Conservation (phyloP, 2,329 filamentous ascomycete species). For the Fusarium caatingaense region DNA sequence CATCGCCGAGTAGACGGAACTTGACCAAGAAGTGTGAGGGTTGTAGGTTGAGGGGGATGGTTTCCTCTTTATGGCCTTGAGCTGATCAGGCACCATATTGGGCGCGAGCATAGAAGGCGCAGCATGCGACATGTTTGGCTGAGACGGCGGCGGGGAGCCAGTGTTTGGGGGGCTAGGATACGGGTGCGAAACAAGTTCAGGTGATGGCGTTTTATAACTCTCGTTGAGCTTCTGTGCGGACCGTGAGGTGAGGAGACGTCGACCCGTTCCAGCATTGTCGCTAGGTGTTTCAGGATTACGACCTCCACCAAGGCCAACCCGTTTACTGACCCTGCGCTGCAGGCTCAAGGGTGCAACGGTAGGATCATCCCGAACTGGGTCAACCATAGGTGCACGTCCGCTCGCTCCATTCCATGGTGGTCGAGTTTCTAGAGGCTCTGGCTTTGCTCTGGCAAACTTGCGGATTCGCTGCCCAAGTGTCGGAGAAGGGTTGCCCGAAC, state of each 20-base stretch:
- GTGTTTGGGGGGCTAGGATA: constrained; percentile 52
- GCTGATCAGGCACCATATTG: constrained; percentile 41
- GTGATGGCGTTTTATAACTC: constrained; percentile 39
- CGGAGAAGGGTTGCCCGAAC: constrained; percentile 43
- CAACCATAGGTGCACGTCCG: constrained; percentile 72
- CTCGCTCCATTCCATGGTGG: constrained; percentile 80
- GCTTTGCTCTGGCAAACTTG: constrained; percentile 51
- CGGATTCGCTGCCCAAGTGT: constrained; percentile 52
- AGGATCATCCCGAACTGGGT: constrained; percentile 71
- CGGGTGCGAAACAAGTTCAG: constrained; percentile 42
- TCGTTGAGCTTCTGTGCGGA: constrained; percentile 50
- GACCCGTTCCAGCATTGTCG: constrained; percentile 47
- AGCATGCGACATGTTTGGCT: constrained; percentile 20
- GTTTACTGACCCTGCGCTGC: constrained; percentile 62
- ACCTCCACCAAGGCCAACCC: constrained; percentile 44
- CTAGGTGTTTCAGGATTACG: constrained; percentile 53
- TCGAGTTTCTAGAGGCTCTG: constrained; percentile 55
- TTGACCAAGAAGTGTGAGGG: constrained; percentile 50
- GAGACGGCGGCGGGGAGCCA: constrained; percentile 40
- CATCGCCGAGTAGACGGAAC: constrained; percentile 52
- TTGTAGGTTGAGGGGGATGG: constrained; percentile 52
- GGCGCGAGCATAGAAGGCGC: constrained; percentile 39
- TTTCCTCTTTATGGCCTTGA: constrained; percentile 60
- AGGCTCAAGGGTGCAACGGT: constrained; percentile 67
- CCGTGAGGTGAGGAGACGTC: constrained; percentile 52